These are phyloP conservation scores for Sutorius australiensis DNA, from an alignment of 768 basidiomycete species.

Conservation along the genomic window DNA sequence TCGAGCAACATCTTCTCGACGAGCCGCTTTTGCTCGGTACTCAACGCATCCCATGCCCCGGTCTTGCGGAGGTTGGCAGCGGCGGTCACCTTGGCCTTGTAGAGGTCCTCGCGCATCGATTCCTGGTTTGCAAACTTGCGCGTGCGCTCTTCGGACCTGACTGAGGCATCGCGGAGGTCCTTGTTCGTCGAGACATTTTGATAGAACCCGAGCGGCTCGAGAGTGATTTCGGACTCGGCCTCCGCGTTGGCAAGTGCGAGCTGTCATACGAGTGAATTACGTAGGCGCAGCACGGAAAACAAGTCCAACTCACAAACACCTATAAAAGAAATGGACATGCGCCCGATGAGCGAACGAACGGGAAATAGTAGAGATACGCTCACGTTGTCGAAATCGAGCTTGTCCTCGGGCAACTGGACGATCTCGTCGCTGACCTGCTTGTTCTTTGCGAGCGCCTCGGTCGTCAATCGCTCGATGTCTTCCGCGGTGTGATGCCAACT, in stretches of 20 bases:
- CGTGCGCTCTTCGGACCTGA: constrained; percentile 63
- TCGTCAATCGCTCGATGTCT: constrained; percentile 55
- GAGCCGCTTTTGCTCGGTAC: constrained; percentile 67
- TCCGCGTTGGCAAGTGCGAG: constrained; percentile 59
- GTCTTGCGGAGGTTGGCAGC: constrained; percentile 63
- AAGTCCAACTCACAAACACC: constrained; percentile 65
- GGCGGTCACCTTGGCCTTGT: constrained; percentile 64
- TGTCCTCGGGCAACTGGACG: constrained; percentile 52
- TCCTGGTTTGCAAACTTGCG: constrained; percentile 73
- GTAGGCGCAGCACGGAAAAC: not conserved
- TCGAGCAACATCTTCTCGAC: constrained; percentile 79
- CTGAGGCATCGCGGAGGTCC: constrained; percentile 78
- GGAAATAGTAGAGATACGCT: constrained; percentile 18
- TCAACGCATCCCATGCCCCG: constrained; percentile 58
- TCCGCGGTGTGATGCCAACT: constrained; percentile 67
- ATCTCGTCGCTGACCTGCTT: constrained; percentile 57
- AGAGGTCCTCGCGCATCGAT: constrained; percentile 81
- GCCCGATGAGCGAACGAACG: not conserved
- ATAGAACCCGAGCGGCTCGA: constrained; percentile 71
- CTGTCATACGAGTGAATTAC: constrained; percentile 31
- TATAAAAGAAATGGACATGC: constrained; percentile 21
- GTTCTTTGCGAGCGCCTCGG: constrained; percentile 56
- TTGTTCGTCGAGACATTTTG: constrained; percentile 76
- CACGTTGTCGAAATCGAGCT: constrained; percentile 67
- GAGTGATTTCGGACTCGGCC: constrained; percentile 43